Conservation (phyloP, 179 eudicot species). For the Silene vulgaris region DNA sequence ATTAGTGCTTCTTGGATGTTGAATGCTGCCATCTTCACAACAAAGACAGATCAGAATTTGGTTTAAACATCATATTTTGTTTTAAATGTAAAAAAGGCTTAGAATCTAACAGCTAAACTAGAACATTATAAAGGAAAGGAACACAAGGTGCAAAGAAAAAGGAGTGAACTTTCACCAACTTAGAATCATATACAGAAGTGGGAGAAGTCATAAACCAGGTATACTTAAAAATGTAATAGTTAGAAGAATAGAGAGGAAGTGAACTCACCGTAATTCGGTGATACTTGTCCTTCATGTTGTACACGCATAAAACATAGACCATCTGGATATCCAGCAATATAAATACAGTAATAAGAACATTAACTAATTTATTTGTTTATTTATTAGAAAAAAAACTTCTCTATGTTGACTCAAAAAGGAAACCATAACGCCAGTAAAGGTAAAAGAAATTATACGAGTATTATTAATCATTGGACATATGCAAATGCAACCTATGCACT, state of each 20-base stretch:
- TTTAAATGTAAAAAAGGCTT: background rate
- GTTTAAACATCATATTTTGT: background rate
- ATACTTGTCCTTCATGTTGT: constrained; percentile 95
- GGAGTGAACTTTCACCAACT: constrained; percentile 14
- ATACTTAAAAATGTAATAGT: background rate
- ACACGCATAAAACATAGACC: constrained; percentile 88
- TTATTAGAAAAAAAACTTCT: background rate
- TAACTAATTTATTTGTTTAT: too few relatives aligned
- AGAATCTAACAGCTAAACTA: background rate
- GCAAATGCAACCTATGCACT: background rate
- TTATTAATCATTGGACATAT: background rate
- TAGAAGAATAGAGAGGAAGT: constrained; percentile 17
- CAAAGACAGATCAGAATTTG: constrained; percentile 26
- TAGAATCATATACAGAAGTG: background rate
- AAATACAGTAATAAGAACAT: constrained; percentile 10
- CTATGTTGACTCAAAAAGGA: background rate
- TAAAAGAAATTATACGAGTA: too few relatives aligned
- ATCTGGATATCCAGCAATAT: constrained; percentile 49
- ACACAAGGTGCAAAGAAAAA: background rate
- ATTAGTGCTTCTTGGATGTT: constrained; percentile 96
- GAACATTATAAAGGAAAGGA: constrained; percentile 1
- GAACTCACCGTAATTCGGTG: constrained; percentile 78
- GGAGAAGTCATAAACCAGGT: constrained; percentile 5
- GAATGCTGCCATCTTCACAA: constrained; percentile 74
- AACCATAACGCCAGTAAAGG: background rate